phyloP scores from a whole-genome alignment of 768 basidiomycete genomes.

The Kwoniella sp. region DNA sequence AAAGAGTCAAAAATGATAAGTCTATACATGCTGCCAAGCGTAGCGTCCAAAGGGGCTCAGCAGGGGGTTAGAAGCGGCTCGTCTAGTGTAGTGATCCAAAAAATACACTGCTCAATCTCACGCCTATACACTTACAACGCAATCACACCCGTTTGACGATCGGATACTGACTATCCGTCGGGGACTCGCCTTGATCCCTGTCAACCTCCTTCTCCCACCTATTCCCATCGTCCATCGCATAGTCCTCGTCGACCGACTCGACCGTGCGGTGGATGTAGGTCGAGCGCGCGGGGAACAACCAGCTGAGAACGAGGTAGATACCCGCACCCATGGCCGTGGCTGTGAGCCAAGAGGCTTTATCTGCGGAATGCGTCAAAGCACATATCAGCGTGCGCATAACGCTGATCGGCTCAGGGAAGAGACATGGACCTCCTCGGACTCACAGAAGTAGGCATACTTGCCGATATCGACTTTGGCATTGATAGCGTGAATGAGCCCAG shows the following conservation, averaged over 20 bases:
- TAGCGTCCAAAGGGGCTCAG: too few species aligned
- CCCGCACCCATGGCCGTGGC: conserved; percentile 49
- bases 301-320: conserved; percentile 50
- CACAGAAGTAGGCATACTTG: conserved; percentile 71
- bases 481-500: conserved; percentile 73
- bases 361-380: neutral
- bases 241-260: conserved; percentile 22
- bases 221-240: conserved; percentile 4
- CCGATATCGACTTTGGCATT: conserved; percentile 64
- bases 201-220: conserved; percentile 14
- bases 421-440: conserved; percentile 34
- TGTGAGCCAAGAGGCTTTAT: conserved; percentile 27
- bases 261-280: conserved; percentile 49
- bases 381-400: neutral
- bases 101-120: too few species aligned
- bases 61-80: too few species aligned
- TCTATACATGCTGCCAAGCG: too few species aligned
- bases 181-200: conserved; percentile 2
- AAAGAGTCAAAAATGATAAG: neutral
- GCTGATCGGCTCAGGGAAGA: too few species aligned
- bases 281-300: conserved; percentile 52
- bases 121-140: too few species aligned
- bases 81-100: too few species aligned
- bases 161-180: neutral
- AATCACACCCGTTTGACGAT: neutral